A percentile compares a stretch with the other conserved stretches of the same genome.
Evolutionary conservation across 306 rosid genomes (phyloP).

Genomic region (Begonia peltatifolia): DNA sequence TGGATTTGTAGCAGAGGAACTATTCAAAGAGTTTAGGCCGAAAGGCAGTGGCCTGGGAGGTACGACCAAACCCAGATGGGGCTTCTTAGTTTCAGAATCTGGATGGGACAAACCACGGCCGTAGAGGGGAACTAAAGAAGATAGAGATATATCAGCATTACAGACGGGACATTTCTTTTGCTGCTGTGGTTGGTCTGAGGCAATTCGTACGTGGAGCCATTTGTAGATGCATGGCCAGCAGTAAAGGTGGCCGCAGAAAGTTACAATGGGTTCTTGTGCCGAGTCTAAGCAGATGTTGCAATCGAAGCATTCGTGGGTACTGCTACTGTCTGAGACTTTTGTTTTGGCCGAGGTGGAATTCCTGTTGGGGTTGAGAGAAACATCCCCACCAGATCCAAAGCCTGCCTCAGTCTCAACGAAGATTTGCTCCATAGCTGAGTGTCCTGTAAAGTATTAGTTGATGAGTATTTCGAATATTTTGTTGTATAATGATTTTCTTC

Average conservation of each 20-base stretch:
- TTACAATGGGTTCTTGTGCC: slow-evolving; percentile 73
- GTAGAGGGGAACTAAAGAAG: slow-evolving; percentile 75
- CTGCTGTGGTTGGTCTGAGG: slow-evolving; percentile 30
- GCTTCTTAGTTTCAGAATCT: slow-evolving; percentile 35
- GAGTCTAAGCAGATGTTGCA: slow-evolving; percentile 91
- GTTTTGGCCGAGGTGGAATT: slow-evolving; percentile 26
- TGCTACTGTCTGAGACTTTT: slow-evolving; percentile 19
- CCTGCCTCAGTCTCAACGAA: slow-evolving; percentile 30
- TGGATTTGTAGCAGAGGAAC: slow-evolving; percentile 18
- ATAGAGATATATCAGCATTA: slow-evolving; percentile 49
- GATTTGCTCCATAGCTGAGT: slow-evolving; percentile 23
- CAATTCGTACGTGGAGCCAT: slow-evolving; percentile 55
- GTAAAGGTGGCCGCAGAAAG: slow-evolving; percentile 83
- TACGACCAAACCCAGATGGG: slow-evolving; percentile 28
- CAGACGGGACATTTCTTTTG: slow-evolving; percentile 66
- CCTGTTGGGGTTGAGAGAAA: slow-evolving; percentile 35
- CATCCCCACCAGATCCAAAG: slow-evolving; percentile 28
- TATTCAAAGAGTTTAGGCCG: slow-evolving; percentile 17
- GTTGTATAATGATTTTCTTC: no score
- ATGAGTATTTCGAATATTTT: no score
- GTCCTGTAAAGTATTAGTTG: slow-evolving; percentile 13
- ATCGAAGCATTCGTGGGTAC: slow-evolving; percentile 37
- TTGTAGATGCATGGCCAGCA: slow-evolving; percentile 94
- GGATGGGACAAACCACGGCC: slow-evolving; percentile 49
- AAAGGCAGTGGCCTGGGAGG: slow-evolving; percentile 63